Conservation (phyloP, 2,329 filamentous ascomycete genomes). For the Escovopsis weberi region DNA sequence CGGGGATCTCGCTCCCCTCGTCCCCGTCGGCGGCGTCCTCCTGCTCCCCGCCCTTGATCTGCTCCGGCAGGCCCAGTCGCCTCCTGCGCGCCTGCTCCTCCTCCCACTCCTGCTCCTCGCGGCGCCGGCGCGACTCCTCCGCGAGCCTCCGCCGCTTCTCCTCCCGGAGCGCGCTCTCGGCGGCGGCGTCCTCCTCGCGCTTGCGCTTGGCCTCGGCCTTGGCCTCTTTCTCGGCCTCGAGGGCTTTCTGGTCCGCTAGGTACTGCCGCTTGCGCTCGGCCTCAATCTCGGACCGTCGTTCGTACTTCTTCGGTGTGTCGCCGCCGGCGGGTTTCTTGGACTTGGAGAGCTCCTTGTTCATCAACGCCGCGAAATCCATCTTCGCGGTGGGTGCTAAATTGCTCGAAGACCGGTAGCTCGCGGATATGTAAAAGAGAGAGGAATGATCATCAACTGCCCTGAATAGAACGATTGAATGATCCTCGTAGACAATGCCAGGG, state of each 20-base stretch:
- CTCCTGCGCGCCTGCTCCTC: constrained; percentile 61
- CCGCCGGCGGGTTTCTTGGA: constrained; percentile 39
- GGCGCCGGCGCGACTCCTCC: constrained; percentile 56
- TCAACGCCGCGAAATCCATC: constrained; percentile 94
- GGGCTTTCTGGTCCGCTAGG: constrained; percentile 60
- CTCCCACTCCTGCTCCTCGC: constrained; percentile 58
- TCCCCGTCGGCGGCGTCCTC: constrained; percentile 30
- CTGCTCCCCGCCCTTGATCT: constrained; percentile 29
- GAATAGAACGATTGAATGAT: too few species aligned
- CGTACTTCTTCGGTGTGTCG: constrained; percentile 50
- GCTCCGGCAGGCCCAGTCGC: constrained; percentile 65
- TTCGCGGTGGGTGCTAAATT: constrained; percentile 9
- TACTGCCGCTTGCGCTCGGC: constrained; percentile 69
- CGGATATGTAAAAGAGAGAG: too few species aligned
- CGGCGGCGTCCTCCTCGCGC: constrained; percentile 69
- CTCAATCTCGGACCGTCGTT: constrained; percentile 76
- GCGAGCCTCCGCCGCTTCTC: constrained; percentile 72
- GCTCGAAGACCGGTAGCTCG: too few species aligned
- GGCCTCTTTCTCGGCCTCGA: constrained; percentile 57
- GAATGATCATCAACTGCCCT: too few species aligned
- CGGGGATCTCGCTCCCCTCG: constrained; percentile 47
- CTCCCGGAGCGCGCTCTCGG: constrained; percentile 53
- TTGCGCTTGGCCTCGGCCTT: constrained; percentile 69
- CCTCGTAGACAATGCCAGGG: too few species aligned
- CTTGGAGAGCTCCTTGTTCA: constrained; percentile 86